Conservation (phyloP, 2,329 filamentous ascomycete genomes). For the Cytospora schulzeri region DNA sequence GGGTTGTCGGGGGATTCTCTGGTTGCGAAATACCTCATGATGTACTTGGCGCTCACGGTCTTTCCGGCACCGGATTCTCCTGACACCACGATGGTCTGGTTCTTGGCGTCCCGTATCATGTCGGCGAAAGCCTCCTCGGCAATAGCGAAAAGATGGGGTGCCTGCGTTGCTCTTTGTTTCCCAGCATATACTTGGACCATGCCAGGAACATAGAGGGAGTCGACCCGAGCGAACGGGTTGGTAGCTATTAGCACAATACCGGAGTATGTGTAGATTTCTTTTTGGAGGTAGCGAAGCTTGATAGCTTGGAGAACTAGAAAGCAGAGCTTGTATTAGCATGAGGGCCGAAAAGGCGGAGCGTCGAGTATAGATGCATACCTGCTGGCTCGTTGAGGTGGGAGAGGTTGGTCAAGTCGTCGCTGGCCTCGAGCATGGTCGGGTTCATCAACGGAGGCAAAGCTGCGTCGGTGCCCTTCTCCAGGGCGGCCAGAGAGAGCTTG, state of each 20-base stretch:
- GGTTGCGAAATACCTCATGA: conserved; percentile 99
- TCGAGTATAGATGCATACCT: conserved; percentile 57
- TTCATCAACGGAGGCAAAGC: conserved; percentile 95
- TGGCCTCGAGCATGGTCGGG: conserved; percentile 95
- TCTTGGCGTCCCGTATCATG: conserved; percentile 93
- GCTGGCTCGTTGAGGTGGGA: conserved; percentile 98
- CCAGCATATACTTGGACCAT: conserved; percentile 99
- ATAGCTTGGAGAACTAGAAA: conserved; percentile 89
- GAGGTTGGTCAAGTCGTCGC: conserved; percentile 94
- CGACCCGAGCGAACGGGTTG: conserved; percentile 95
- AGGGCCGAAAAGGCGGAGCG: conserved; percentile 13
- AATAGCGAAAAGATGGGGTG: conserved; percentile 97
- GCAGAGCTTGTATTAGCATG: conserved; percentile 33
- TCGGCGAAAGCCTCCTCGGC: conserved; percentile 98
- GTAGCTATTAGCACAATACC: conserved; percentile 98
- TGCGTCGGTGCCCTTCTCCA: conserved; percentile 76
- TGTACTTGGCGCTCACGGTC: conserved; percentile 99
- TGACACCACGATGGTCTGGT: conserved; percentile 99
- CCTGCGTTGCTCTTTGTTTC: conserved; percentile 93
- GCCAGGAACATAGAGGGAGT: conserved; percentile 96
- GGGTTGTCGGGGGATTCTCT: conserved; percentile 91
- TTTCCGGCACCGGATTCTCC: conserved; percentile 98
- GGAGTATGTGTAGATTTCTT: conserved; percentile 99
- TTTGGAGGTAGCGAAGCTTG: conserved; percentile 93
- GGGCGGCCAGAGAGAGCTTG: conserved; percentile 73